Evolutionary conservation across 768 basidiomycete species (phyloP), one percentile per base, ranked within the genome.

Genomic region (Amyloporia xantha): DNA sequence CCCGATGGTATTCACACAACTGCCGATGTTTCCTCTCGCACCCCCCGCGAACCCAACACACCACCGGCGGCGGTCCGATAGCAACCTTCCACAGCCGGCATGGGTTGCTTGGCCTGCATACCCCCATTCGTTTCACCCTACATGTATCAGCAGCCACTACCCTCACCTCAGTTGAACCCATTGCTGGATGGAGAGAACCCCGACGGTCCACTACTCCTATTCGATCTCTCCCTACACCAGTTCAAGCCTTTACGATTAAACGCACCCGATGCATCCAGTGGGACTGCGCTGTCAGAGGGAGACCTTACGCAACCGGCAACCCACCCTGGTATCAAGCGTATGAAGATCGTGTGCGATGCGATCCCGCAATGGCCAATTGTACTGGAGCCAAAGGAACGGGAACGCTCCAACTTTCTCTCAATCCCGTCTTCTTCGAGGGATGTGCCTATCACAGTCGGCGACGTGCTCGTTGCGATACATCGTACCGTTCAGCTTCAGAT

Each of bases 341-440:
- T 86, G 55, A 71, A 74, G n/a, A 78, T 87, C 57, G 58, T 71
- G 1, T 79, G 76, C 57, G 79, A 85, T 44, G 53, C 58, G 13
- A 68, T 82, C 42, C 77, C 79, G 0, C 57, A 73, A n/a, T 86
- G 83, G 82, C 76, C 80, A 12, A 70, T 85, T 45, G 72, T 76
- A 49, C 61, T 86, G 43, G 66, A 71, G 39, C 68, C 54, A 30
- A 40, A 56, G 53, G 45, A 53, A 30, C 51, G 47, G 12, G 48
- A 48, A 13, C 50, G 49, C 44, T 43, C 58, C 38, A 47, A 53
- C 23, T 59, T 51, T 41, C 61, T 49, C 30, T 5, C 15, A 26
- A 60, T 54, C 49, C 62, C 41, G 44, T 19, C 70, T 70, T 1
- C 72, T 75, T 2, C 49, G 4, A 41, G 35, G 6, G 48, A 52